A percentile compares a stretch with the other conserved stretches of the same genome.
These are phyloP conservation scores for Fusarium coffeatum DNA, from an alignment of 2,329 filamentous ascomycete genomes.

Conservation along the genomic window DNA sequence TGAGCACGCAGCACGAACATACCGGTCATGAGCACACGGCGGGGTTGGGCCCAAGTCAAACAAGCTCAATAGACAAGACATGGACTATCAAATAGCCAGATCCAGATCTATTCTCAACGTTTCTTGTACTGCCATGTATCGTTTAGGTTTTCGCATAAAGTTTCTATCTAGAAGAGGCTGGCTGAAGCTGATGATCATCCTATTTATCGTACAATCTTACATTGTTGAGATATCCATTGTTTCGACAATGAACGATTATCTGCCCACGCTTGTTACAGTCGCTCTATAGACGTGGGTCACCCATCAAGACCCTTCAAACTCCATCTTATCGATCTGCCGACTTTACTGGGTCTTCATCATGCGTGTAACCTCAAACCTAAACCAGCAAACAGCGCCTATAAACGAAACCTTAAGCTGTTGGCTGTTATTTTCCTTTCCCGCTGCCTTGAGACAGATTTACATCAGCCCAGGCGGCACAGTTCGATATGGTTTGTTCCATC, in stretches of 20 bases:
- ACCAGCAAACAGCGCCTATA: not conserved
- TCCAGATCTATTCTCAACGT: not conserved
- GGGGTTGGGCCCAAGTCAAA: constrained; percentile 40
- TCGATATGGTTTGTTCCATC: not conserved
- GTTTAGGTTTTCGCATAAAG: not conserved
- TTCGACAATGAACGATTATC: constrained; percentile 1
- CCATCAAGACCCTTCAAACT: constrained; percentile 1
- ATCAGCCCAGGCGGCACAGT: not conserved
- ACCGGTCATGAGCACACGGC: constrained; percentile 44
- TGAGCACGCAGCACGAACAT: constrained; percentile 36
- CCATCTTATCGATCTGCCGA: constrained; percentile 32
- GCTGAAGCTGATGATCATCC: constrained; percentile 1
- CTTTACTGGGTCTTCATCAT: constrained; percentile 24
- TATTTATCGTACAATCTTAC: not conserved
- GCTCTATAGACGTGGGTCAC: constrained; percentile 18
- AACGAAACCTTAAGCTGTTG: not conserved
- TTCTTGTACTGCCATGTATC: not conserved
- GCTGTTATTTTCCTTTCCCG: constrained; percentile 9
- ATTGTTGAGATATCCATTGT: not conserved
- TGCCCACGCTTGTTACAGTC: not conserved
- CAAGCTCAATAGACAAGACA: constrained; percentile 8
- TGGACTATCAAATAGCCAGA: not conserved
- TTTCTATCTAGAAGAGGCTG: not conserved
- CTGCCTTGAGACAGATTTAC: not conserved
- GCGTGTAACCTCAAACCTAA: constrained; percentile 1